Evolutionary conservation across 116 monocot species (phyloP).

Genomic region (Dioscorea cayenensis): DNA sequence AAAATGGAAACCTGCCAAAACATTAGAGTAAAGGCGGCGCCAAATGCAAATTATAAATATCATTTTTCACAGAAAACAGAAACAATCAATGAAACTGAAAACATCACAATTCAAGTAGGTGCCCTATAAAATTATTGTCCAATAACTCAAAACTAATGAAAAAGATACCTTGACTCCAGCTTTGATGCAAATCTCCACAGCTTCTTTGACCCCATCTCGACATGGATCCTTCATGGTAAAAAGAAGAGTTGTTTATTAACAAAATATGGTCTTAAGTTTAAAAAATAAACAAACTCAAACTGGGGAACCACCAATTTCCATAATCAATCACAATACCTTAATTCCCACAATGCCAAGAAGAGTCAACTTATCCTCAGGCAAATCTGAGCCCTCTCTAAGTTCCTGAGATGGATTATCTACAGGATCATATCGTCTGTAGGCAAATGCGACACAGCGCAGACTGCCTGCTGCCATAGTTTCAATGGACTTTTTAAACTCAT

Average conservation of each 20-base stretch:
- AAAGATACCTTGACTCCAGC: conserved; percentile 78
- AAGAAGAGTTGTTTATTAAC: background rate
- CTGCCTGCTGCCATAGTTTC: conserved; percentile 84
- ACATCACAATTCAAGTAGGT: background rate
- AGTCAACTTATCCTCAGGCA: conserved; percentile 77
- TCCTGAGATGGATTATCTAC: conserved; percentile 60
- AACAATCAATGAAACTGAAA: too few species aligned
- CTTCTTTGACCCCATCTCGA: conserved; percentile 67
- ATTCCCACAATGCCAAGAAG: conserved; percentile 68
- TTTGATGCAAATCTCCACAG: conserved; percentile 51
- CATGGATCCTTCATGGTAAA: conserved; percentile 69
- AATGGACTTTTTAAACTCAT: conserved; percentile 66
- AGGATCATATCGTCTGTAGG: conserved; percentile 51
- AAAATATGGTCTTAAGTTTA: background rate
- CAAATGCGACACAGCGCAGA: conserved; percentile 90
- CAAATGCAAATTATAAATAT: too few species aligned
- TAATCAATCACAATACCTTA: conserved; percentile 33
- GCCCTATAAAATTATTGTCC: background rate
- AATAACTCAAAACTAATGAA: background rate
- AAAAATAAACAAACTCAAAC: background rate
- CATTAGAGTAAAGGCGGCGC: too few species aligned
- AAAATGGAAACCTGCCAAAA: too few species aligned
- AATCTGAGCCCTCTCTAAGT: conserved; percentile 43
- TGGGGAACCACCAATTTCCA: background rate
- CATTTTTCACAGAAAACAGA: too few species aligned